These are phyloP conservation scores for Leptographium radiaticola DNA, from an alignment of 2,329 filamentous ascomycete genomes.

Conservation along the genomic window DNA sequence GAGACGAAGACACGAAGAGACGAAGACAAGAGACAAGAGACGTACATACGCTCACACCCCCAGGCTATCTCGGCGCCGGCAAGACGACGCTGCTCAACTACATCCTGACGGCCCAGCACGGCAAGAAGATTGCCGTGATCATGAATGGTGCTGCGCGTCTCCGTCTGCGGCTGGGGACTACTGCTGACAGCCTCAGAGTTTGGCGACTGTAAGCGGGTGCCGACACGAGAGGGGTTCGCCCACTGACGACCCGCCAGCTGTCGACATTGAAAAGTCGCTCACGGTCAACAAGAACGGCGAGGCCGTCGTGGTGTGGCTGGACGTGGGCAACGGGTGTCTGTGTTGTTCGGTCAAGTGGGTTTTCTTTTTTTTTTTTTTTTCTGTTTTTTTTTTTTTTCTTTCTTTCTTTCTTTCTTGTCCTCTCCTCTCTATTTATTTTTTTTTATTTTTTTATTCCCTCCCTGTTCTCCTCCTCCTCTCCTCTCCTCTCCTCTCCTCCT, in stretches of 20 bases:
- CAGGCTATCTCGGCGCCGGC: constrained; percentile 86
- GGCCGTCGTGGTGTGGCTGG: constrained; percentile 85
- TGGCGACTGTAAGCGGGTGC: constrained; percentile 14
- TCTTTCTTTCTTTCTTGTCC: not conserved
- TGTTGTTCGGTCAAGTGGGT: constrained; percentile 89
- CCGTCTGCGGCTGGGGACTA: not conserved
- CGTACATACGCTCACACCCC: not conserved
- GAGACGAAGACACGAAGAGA: not conserved
- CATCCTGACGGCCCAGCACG: constrained; percentile 86
- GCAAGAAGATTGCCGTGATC: constrained; percentile 96
- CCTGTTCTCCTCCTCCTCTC: not conserved
- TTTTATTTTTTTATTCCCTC: too few species aligned
- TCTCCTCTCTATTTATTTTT: too few species aligned
- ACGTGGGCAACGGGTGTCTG: constrained; percentile 91
- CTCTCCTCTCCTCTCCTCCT: too few species aligned
- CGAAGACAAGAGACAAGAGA: not conserved
- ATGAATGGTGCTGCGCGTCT: constrained; percentile 53
- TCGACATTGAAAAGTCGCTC: constrained; percentile 91
- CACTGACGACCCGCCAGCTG: constrained; percentile 36
- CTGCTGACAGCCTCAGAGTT: constrained; percentile 5
- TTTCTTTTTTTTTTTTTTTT: not conserved
- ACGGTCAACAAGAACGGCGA: constrained; percentile 77
- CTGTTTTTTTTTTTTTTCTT: not conserved
- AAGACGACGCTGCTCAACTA: constrained; percentile 96
- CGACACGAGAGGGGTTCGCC: too few species aligned